Percentiles rank a stretch among this genome's conserved stretches.
Conservation (phyloP, 805 yeast species). For the Priceomyces haplophilus region DNA sequence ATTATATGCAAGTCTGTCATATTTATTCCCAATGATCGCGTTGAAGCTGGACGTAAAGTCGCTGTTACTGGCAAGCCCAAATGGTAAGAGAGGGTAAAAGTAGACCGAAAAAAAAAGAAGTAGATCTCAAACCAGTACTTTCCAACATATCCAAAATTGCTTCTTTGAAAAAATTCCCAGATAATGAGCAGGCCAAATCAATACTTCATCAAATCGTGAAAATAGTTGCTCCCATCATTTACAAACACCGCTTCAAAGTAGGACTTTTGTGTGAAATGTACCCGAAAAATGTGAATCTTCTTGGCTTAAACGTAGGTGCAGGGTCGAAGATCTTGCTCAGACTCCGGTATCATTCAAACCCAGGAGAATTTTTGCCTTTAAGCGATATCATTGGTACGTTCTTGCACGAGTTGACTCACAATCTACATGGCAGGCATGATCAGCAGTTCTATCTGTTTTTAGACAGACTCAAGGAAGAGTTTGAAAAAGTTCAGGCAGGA, state of each 20-base stretch:
- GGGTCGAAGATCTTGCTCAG: slow-evolving; percentile 75
- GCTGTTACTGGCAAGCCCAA: too few species aligned
- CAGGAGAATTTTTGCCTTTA: slow-evolving; percentile 56
- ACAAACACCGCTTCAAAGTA: slow-evolving; percentile 61
- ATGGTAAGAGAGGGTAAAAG: slow-evolving; percentile 1
- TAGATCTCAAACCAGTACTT: slow-evolving; percentile 33
- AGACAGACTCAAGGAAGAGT: slow-evolving; percentile 57
- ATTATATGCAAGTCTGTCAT: not conserved
- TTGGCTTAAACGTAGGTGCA: slow-evolving; percentile 79
- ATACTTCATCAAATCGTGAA: slow-evolving; percentile 67
- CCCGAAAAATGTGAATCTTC: slow-evolving; percentile 60
- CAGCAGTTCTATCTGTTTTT: slow-evolving; percentile 60
- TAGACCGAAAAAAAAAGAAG: not conserved
- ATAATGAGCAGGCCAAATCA: slow-evolving; percentile 40
- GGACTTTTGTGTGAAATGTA: slow-evolving; percentile 73
- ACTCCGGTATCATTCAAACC: slow-evolving; percentile 56
- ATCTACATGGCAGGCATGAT: slow-evolving; percentile 78
- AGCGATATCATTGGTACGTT: slow-evolving; percentile 73
- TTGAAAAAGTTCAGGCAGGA: slow-evolving; percentile 39
- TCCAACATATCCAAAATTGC: slow-evolving; percentile 36
- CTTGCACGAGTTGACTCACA: slow-evolving; percentile 87
- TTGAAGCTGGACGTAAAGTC: too few species aligned
- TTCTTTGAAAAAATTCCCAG: slow-evolving; percentile 32
- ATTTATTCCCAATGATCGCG: too few species aligned
- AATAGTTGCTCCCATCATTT: slow-evolving; percentile 76